Percentiles rank a stretch among this genome's conserved stretches.
Conservation (phyloP, 768 basidiomycete genomes). For the Kwoniella bestiolae region DNA sequence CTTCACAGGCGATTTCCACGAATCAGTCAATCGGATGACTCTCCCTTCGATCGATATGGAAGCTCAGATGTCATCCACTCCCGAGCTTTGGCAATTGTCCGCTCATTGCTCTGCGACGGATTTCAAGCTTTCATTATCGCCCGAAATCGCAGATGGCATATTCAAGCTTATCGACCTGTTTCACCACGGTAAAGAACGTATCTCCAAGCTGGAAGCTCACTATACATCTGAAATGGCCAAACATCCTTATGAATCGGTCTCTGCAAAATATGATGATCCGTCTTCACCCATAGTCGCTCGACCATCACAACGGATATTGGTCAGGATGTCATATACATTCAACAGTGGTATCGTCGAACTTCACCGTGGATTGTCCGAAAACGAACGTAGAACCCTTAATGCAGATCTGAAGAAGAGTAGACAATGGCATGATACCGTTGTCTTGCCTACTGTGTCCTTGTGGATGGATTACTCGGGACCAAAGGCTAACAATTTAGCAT, state of each 20-base stretch:
- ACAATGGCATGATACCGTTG: conserved; percentile 68
- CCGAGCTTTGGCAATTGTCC: conserved; percentile 40
- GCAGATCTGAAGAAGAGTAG: conserved; percentile 62
- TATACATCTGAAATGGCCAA: conserved; percentile 36
- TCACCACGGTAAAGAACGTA: conserved; percentile 42
- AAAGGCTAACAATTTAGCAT: not conserved
- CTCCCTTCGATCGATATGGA: conserved; percentile 41
- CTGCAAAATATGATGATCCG: conserved; percentile 58
- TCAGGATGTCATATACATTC: conserved; percentile 74
- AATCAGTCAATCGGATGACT: conserved; percentile 49
- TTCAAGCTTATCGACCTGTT: conserved; percentile 52
- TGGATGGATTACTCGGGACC: conserved; percentile 48
- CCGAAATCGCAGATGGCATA: conserved; percentile 44
- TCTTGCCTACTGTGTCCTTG: conserved; percentile 57
- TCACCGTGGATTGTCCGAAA: conserved; percentile 61
- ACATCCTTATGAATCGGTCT: conserved; percentile 25
- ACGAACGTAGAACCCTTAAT: conserved; percentile 21
- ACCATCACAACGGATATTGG: conserved; percentile 32
- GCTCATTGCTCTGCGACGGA: conserved; percentile 51
- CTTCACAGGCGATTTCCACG: conserved; percentile 61
- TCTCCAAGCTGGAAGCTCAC: conserved; percentile 41
- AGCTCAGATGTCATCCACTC: conserved; percentile 43
- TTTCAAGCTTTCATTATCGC: conserved; percentile 49
- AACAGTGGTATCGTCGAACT: conserved; percentile 81
- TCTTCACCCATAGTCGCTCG: conserved; percentile 17